phyloP scores from a whole-genome alignment of 495 filamentous ascomycete species.

The Tuber indicum region DNA sequence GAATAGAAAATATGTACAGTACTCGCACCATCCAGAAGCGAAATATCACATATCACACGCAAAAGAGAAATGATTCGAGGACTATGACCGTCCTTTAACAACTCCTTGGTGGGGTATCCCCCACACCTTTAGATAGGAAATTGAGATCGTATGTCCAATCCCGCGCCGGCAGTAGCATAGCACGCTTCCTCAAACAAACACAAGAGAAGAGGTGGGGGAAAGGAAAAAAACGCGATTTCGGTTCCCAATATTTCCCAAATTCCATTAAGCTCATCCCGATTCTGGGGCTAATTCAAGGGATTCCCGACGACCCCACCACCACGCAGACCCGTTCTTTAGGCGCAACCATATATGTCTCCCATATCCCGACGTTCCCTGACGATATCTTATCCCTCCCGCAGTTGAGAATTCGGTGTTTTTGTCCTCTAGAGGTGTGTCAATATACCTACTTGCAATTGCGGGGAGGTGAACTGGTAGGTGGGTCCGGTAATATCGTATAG shows the following conservation, averaged over 20 bases:
- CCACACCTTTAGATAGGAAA: not conserved
- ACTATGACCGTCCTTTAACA: not conserved
- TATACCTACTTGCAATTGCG: not conserved
- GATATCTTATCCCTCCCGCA: not conserved
- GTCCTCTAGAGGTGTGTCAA: not conserved
- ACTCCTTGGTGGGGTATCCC: not conserved
- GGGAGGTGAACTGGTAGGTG: too few species aligned
- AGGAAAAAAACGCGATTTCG: not conserved
- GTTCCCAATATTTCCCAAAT: not conserved
- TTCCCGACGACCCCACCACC: not conserved
- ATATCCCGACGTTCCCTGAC: not conserved
- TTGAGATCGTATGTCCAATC: too few species aligned
- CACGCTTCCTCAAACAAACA: not conserved
- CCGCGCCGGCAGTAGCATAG: too few species aligned
- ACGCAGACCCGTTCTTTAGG: not conserved
- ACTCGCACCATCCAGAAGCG: conserved; percentile 38
- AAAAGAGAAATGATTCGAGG: not conserved
- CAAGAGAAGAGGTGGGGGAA: not conserved
- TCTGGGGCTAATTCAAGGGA: not conserved
- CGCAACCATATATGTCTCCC: not conserved
- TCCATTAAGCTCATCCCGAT: not conserved
- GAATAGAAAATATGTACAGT: too few species aligned
- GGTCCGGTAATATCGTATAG: not conserved
- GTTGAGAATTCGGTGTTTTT: not conserved
- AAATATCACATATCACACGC: conserved; percentile 14